These are phyloP conservation scores for Cichorium intybus DNA, from an alignment of 140 eudicot species.

Conservation along the genomic window DNA sequence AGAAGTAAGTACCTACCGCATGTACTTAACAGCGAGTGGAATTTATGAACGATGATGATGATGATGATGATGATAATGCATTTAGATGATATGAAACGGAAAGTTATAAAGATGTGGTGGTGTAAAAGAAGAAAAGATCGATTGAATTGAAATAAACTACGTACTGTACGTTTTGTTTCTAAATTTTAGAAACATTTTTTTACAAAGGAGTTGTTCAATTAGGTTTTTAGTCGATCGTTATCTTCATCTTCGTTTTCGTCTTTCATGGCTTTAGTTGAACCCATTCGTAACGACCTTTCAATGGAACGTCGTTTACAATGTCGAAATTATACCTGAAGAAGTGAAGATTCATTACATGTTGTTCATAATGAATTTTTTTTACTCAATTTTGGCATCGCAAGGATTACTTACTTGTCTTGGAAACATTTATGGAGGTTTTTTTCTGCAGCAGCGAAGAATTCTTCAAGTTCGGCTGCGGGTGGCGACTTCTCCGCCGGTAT, in stretches of 20 bases:
- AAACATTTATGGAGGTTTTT: constrained; percentile 50
- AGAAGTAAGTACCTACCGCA: constrained; percentile 6
- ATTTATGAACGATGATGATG: neutral
- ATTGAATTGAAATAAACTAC: constrained; percentile 20
- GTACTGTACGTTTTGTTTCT: constrained; percentile 32
- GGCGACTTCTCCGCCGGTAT: constrained; percentile 49
- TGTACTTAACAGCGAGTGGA: constrained; percentile 19
- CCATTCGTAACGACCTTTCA: constrained; percentile 87
- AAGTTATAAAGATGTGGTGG: neutral
- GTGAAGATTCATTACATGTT: neutral
- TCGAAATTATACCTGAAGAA: constrained; percentile 71
- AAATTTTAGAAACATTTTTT: constrained; percentile 23
- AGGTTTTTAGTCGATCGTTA: constrained; percentile 1
- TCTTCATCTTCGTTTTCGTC: constrained; percentile 16
- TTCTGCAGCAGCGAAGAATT: constrained; percentile 73
- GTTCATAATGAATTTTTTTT: neutral
- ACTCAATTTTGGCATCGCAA: neutral
- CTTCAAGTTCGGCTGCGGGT: constrained; percentile 60
- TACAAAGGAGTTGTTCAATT: constrained; percentile 15
- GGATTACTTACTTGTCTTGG: constrained; percentile 46
- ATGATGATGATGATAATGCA: neutral
- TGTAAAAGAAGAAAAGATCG: neutral
- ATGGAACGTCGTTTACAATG: constrained; percentile 61
- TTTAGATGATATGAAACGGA: neutral
- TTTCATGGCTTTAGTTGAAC: constrained; percentile 47